Base-by-base conservation (phyloP, 2,329 filamentous ascomycete genomes). In the Pestalotiopsis sp. region DNA sequence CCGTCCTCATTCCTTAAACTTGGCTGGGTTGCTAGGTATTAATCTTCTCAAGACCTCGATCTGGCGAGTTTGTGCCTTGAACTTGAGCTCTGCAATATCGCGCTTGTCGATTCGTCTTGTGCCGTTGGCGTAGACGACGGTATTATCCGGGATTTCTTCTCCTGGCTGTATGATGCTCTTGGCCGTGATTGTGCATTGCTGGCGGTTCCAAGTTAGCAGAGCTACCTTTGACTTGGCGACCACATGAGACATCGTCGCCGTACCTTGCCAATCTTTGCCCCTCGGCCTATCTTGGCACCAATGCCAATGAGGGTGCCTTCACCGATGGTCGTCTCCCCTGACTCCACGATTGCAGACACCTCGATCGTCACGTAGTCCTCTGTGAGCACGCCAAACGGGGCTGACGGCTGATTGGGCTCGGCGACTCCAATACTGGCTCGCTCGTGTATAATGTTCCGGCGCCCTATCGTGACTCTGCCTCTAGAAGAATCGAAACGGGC, bases 371-470 rank as follows among this genome's bases (percentile, higher is more conserved):
- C 89, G 70, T 88, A 90, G 75, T 92, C 88, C 6, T 84, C 86
- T 3, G 92, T 78, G 11, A 83, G 79, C 9, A 92, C 85, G 31
- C 90, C 90, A 11, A 68, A 70, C 17, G 83, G 83, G 12, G 77
- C 74, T 12, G 68, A 73, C 17, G 78, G 76, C n/a, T 77, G 76
- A 3, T 75, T 67, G 9, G 78, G 20, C 5, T 39, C 76, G 3
- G 74, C 72, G 23, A 83, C 85, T 17, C 89, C 89, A 17, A 93
- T 77, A 25, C 84, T 82, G 9, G 86, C 80, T 68, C 89, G 83
- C 81, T 98, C 96, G 73, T 92, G 90, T 58, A 98, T 86, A 60
- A 97, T 92, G 74, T 93, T 96, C 65, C 92, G 90, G 69, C 93
- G 90, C 31, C 95, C 94, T 69, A 97, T 88, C 36, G 90, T 90